A percentile compares a stretch with the other conserved stretches of the same genome.
These are phyloP conservation scores for Selenicereus undatus DNA, from an alignment of 148 eudicot species.

Conservation along the genomic window DNA sequence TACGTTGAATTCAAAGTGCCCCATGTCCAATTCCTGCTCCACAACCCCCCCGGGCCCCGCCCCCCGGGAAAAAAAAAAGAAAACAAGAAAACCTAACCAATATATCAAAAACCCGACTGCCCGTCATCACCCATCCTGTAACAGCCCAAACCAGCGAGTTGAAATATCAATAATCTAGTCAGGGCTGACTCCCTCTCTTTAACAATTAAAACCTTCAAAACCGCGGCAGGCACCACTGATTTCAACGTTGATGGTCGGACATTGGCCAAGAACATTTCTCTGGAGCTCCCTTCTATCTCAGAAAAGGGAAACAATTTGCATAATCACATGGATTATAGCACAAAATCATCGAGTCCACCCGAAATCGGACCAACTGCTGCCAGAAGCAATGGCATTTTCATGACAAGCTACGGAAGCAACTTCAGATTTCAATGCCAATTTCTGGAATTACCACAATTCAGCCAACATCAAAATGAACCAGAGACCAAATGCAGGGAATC, in stretches of 20 bases:
- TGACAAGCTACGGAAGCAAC: neutral
- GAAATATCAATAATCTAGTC: neutral
- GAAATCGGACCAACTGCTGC: neutral
- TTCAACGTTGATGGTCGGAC: neutral
- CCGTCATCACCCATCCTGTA: neutral
- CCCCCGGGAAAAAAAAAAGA: neutral
- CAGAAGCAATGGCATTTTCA: neutral
- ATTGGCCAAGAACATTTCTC: neutral
- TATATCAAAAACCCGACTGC: neutral
- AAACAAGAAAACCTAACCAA: neutral
- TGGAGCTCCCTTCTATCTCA: neutral
- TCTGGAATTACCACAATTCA: neutral
- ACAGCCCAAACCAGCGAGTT: neutral
- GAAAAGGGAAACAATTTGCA: neutral
- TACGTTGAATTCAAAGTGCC: neutral
- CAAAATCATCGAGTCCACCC: neutral
- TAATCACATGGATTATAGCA: neutral
- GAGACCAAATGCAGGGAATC: neutral
- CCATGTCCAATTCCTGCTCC: neutral
- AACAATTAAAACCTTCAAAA: neutral
- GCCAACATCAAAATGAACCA: neutral
- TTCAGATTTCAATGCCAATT: neutral
- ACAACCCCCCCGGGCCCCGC: neutral
- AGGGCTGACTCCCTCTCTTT: neutral
- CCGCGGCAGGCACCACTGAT: neutral